Evolutionary conservation across 2,329 filamentous ascomycete species (phyloP), one percentile per base, ranked within the genome.

Genomic region (Samsoniella hepiali): DNA sequence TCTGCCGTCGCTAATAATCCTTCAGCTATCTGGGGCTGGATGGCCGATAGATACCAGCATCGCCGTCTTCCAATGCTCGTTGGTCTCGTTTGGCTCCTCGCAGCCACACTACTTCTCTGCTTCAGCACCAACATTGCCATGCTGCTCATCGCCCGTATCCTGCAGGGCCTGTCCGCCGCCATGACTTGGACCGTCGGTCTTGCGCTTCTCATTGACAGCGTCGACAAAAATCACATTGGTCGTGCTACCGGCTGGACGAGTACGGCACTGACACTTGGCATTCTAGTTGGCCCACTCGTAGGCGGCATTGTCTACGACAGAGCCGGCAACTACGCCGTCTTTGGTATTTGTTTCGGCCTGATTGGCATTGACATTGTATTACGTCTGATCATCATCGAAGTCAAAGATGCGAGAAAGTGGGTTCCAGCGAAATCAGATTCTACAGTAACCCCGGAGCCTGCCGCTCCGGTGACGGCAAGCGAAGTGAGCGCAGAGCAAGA

Each of bases 161-260:
- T 76, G 15, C 74, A 76, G 60, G 74, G 74, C 45, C 64, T 73
- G 56, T 73, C 74, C 3, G 72, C 72, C 5, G 70, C 72, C 34
- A 63, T 76, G 29, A 76, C 73, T 6, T 76, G 74, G 74, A 75
- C 73, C 17, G 74, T 76, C 31, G 74, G 74, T 3, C 67, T 76
- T 32, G 74, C 74, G 10, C 71, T 76, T 8, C 71, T 76, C 55
- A 71, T 75, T 31, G 74, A 76, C 51, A 72, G 72, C 3, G 73
- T 75, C 8, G 69, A 74, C 38, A 66, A 65, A 9, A 71, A 69
- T 6, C 69, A 72, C 32, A 62, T 76, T 17, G 74, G 74, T 13
- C 68, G 67, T 51, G 72, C 73, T 17, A 73, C 71, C 64, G 74
- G 74, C 3, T 75, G 73, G 71, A 69, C 75, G 22, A 73, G 73